phyloP scores from a whole-genome alignment of 73 alveolate species.

The Uronychia setigera region DNA sequence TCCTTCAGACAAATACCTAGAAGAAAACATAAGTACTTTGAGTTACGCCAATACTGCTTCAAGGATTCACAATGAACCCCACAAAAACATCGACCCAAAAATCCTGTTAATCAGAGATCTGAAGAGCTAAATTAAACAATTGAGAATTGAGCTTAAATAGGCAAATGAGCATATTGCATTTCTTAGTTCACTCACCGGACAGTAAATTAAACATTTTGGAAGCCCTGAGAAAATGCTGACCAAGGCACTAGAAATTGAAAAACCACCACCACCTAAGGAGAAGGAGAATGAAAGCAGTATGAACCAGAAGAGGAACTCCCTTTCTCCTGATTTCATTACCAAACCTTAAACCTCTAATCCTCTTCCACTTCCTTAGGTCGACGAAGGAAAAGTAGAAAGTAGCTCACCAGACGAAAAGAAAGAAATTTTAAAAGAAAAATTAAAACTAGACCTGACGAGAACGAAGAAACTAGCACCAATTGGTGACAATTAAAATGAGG shows the following conservation, averaged over 20 bases:
- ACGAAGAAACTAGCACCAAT: neutral
- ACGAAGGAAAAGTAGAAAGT: too few relatives aligned
- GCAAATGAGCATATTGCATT: slow-evolving; percentile 47
- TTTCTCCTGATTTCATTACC: neutral
- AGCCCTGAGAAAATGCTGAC: too few relatives aligned
- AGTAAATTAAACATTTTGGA: neutral
- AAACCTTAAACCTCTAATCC: too few relatives aligned
- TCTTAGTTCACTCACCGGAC: slow-evolving; percentile 18
- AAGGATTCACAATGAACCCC: slow-evolving; percentile 86
- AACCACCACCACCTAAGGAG: neutral
- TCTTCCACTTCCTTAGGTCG: too few relatives aligned
- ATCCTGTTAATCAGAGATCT: slow-evolving; percentile 60
- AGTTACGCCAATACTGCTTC: slow-evolving; percentile 95
- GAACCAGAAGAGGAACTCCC: neutral
- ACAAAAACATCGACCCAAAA: slow-evolving; percentile 92
- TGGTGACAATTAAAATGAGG: neutral
- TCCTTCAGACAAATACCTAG: slow-evolving; percentile 88
- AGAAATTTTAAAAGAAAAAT: neutral
- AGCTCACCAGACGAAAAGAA: neutral
- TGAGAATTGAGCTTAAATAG: slow-evolving; percentile 33
- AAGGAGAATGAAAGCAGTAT: neutral
- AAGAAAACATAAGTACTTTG: slow-evolving; percentile 93
- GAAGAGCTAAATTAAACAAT: slow-evolving; percentile 23
- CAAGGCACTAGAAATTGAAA: too few relatives aligned
- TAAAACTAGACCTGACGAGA: neutral